Base-by-base conservation (phyloP, 495 filamentous ascomycete genomes). In the Cercophora newfieldiana region DNA sequence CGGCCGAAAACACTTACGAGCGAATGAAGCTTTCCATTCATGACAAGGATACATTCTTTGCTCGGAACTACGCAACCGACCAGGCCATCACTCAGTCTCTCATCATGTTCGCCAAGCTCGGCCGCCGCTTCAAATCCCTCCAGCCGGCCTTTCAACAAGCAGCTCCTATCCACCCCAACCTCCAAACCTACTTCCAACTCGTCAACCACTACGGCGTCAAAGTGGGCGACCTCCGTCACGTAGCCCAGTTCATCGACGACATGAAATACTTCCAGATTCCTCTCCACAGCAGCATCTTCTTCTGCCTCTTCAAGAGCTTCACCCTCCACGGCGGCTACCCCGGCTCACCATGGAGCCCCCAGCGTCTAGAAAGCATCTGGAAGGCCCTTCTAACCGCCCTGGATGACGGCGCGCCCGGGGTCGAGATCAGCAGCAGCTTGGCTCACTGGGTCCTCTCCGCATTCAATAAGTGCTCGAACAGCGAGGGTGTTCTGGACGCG, bases 1-100 rank as follows among this genome's bases (percentile, higher is more conserved):
- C 89, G 0, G 96, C 93, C 2, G 87, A 93, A 69, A 81, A 88
- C 53, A 80, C 97, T 4, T 97, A 96, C 74, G 82, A 87, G 60
- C 87, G 89, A 54, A 97, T 97, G 92, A 93, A 90, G 73, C 72
- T 63, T 1, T 30, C 86, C 18, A 75, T 80, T n/a, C 75, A 80
- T 25, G 69, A 76, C 33, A 68, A 70, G 19, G 54, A 66, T 7
- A 67, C 73, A 33, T 18, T 79, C 16, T 82, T 81, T 24, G 72
- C 76, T 16, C 74, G 70, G 26, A 72, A 81, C 66, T 84, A 78
- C 65, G 73, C 65, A 29, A 77, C 69, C 65, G 80, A 85, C 64
- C 85, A 81, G 66, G 77, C 75, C 26, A 80, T 87, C 63, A 88
- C 81, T 26, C 82, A 84, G 59, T 82, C 81, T 1, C 85, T 88